phyloP scores from a whole-genome alignment of 2,329 filamentous ascomycete genomes.

The Kalmusia sp. region DNA sequence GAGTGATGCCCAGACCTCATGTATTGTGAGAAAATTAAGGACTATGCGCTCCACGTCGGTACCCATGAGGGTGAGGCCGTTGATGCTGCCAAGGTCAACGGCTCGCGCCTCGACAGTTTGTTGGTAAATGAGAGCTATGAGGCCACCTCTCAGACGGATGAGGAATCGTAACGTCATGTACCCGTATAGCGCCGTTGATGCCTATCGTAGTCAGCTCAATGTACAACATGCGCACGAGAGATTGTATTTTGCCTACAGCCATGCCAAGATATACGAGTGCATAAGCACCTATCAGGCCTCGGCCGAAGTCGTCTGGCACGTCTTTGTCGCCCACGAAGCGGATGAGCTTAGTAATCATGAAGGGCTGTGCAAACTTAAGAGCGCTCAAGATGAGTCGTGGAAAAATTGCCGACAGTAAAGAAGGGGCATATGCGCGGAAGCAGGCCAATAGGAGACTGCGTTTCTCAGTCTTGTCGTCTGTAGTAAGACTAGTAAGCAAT shows the following conservation, averaged over 20 bases:
- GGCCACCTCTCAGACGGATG: slow-evolving; percentile 10
- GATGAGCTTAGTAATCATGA: slow-evolving; percentile 16
- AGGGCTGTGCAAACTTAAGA: slow-evolving; percentile 15
- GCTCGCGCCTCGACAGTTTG: slow-evolving; percentile 12
- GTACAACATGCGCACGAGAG: not conserved
- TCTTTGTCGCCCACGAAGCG: slow-evolving; percentile 12
- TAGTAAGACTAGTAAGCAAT: slow-evolving; percentile 9
- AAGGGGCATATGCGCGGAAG: slow-evolving; percentile 13
- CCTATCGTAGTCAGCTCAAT: slow-evolving; percentile 10
- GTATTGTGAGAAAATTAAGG: slow-evolving; percentile 13
- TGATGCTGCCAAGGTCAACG: slow-evolving; percentile 11
- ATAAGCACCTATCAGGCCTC: slow-evolving; percentile 17
- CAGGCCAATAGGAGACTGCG: slow-evolving; percentile 13
- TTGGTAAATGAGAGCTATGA: slow-evolving; percentile 17
- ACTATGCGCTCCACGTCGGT: slow-evolving; percentile 20
- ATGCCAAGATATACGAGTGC: slow-evolving; percentile 15
- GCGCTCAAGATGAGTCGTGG: slow-evolving; percentile 14
- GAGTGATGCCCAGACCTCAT: slow-evolving; percentile 19
- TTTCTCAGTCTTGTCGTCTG: slow-evolving; percentile 17
- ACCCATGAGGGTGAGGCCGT: slow-evolving; percentile 15
- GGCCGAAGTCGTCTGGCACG: slow-evolving; percentile 10
- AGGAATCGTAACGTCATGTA: slow-evolving; percentile 16
- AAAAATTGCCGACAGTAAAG: slow-evolving; percentile 14
- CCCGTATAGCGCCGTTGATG: slow-evolving; percentile 11
- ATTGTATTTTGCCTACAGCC: slow-evolving; percentile 12